phyloP scores from a whole-genome alignment of 2,329 filamentous ascomycete genomes.

The Fonsecaea multimorphosa region DNA sequence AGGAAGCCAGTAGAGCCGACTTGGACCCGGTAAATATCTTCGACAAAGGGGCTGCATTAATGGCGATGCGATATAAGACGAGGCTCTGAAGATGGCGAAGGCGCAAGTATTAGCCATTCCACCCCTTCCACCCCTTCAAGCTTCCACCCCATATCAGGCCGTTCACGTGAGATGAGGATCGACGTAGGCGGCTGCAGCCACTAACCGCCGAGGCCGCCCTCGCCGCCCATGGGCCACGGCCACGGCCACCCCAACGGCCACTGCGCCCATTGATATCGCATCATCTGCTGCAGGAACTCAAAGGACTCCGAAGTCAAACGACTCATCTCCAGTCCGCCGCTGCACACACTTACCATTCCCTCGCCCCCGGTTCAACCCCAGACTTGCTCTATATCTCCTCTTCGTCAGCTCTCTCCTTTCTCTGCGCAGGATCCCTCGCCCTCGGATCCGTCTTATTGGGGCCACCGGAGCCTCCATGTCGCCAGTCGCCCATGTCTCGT shows the following conservation, averaged over 20 bases:
- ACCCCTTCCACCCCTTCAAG: too few relatives aligned
- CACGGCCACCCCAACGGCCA: too few relatives aligned
- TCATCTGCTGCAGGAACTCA: background rate
- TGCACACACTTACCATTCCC: background rate
- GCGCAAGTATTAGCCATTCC: too few relatives aligned
- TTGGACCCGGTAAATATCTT: too few relatives aligned
- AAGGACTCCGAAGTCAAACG: slow-evolving; percentile 11
- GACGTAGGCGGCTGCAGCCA: slow-evolving; percentile 18
- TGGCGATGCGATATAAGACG: too few relatives aligned
- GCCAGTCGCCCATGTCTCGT: slow-evolving; percentile 30
- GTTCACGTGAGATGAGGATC: slow-evolving; percentile 7
- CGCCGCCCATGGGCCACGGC: background rate
- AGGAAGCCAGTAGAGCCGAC: too few relatives aligned
- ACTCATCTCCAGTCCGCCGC: background rate
- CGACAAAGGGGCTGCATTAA: too few relatives aligned
- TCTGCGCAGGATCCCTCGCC: background rate
- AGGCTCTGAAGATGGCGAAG: too few relatives aligned
- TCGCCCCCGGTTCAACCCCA: background rate
- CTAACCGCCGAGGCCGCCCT: too few relatives aligned
- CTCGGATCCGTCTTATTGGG: background rate
- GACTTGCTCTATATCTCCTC: background rate
- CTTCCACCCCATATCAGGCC: too few relatives aligned
- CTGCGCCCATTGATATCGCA: background rate
- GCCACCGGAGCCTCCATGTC: slow-evolving; percentile 29
- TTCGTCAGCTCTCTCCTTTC: background rate